phyloP scores from a whole-genome alignment of 2,329 filamentous ascomycete genomes.

The Sclerotinia sclerotiorum region DNA sequence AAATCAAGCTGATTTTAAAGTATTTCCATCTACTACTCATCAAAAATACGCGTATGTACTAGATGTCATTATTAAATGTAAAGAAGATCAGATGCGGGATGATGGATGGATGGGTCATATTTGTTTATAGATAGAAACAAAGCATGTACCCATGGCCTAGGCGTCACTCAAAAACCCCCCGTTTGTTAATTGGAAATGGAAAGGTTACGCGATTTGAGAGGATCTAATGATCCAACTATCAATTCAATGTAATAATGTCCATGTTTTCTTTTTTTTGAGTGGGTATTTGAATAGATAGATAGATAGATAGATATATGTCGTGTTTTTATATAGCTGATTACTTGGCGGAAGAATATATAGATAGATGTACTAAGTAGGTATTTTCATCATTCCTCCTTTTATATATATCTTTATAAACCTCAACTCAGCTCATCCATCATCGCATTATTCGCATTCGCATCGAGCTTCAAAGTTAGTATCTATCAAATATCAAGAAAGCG shows the following conservation, averaged over 20 bases:
- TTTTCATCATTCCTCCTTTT: neutral
- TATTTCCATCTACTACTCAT: conserved; percentile 2
- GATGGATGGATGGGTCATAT: neutral
- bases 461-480: too few species aligned
- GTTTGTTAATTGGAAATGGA: conserved; percentile 14
- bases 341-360: neutral
- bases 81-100: conserved; percentile 10
- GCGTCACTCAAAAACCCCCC: neutral
- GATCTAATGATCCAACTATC: conserved; percentile 2
- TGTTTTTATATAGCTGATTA: neutral
- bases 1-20: neutral
- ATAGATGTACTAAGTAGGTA: neutral
- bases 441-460: too few species aligned
- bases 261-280: neutral
- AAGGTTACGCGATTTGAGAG: conserved; percentile 14
- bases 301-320: too few species aligned
- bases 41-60: neutral
- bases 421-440: neutral
- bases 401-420: neutral
- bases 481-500: neutral
- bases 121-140: neutral
- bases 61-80: neutral
- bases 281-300: neutral
- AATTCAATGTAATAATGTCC: neutral
- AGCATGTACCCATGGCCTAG: neutral